Conservation (phyloP, 1,284 basidiomycete species). For the Amylostereum areolatum region DNA sequence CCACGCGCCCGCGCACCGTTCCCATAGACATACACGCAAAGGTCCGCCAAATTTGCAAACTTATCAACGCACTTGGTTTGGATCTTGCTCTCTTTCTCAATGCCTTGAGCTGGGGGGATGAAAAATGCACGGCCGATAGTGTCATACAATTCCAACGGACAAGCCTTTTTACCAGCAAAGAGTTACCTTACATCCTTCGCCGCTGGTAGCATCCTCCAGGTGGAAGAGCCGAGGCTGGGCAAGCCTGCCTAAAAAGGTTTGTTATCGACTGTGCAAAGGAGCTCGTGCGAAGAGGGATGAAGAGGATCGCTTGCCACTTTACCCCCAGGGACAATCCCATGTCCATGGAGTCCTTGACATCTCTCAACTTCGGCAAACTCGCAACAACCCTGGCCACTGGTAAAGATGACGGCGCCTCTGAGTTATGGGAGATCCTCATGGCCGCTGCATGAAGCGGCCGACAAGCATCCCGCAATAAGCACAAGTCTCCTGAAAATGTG, state of each 20-base stretch:
- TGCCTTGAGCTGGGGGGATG: constrained; percentile 26
- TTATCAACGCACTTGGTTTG: constrained; percentile 14
- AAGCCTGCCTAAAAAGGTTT: constrained; percentile 15
- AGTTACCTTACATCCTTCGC: constrained; percentile 23
- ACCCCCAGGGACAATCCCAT: neutral
- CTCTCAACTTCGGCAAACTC: neutral
- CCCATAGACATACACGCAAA: too few relatives aligned
- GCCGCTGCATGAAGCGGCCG: constrained; percentile 11
- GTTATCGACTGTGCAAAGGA: constrained; percentile 9
- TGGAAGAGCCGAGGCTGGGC: constrained; percentile 12
- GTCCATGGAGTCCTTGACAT: neutral
- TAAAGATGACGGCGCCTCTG: constrained; percentile 16
- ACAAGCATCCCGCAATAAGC: constrained; percentile 16
- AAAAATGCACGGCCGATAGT: constrained; percentile 16
- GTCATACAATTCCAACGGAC: constrained; percentile 16
- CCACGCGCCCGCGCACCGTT: too few relatives aligned
- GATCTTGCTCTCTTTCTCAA: constrained; percentile 24
- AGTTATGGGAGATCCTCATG: constrained; percentile 16
- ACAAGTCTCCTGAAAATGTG: constrained; percentile 23
- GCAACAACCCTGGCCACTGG: too few relatives aligned
- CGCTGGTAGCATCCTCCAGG: constrained; percentile 25
- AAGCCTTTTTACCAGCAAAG: constrained; percentile 18
- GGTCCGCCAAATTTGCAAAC: constrained; percentile 2
- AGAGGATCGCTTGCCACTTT: neutral
- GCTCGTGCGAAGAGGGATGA: constrained; percentile 1